These are phyloP conservation scores for Quercus parvula DNA, from an alignment of 306 rosid species.

Conservation along the genomic window DNA sequence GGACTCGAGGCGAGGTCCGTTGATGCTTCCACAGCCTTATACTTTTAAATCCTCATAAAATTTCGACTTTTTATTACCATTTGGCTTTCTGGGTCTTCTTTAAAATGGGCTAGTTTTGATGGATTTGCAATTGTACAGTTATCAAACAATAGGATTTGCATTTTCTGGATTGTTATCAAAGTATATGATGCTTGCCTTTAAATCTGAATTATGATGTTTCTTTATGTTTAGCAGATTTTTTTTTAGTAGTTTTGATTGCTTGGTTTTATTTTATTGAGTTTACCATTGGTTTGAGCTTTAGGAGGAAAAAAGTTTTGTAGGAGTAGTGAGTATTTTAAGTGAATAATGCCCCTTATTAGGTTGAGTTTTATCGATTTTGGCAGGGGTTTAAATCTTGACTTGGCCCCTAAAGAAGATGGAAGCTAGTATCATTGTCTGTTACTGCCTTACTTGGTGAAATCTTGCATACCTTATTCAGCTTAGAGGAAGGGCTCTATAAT, in stretches of 20 bases:
- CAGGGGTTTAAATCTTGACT: conserved; percentile 28
- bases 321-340: conserved; percentile 3
- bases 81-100: conserved; percentile 11
- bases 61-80: conserved; percentile 3
- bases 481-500: not conserved
- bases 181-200: not conserved
- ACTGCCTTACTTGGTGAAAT: not conserved
- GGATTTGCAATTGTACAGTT: conserved; percentile 5
- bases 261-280: not conserved
- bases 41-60: conserved; percentile 43
- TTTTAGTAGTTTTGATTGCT: not conserved
- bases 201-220: not conserved
- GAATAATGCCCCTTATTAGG: conserved; percentile 12
- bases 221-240: not conserved
- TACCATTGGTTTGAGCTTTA: not conserved
- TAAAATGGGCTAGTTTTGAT: not conserved
- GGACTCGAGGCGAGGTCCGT: conserved; percentile 84
- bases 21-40: conserved; percentile 64
- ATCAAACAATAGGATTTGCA: not conserved
- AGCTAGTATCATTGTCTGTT: not conserved
- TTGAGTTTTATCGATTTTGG: conserved; percentile 25
- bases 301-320: not conserved
- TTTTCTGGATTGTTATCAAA: not conserved
- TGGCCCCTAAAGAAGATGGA: conserved; percentile 23
- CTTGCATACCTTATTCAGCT: not conserved